Evolutionary conservation across 2,329 filamentous ascomycete genomes (phyloP).

Genomic region (Cadophora sp.): DNA sequence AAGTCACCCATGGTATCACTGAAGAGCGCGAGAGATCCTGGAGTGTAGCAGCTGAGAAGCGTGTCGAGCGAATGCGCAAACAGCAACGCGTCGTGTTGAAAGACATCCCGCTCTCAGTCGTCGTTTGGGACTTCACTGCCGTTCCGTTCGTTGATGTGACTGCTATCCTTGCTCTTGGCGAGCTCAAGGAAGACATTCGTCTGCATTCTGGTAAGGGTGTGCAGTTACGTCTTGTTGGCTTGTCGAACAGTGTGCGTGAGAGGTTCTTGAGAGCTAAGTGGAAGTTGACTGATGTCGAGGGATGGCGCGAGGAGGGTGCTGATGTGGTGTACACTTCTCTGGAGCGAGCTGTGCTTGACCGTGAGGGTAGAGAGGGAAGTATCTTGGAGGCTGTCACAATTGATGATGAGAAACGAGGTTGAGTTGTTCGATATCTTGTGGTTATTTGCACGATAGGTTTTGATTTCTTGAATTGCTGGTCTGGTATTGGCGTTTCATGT

Average conservation of each 20-base stretch:
- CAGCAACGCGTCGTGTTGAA: constrained; percentile 18
- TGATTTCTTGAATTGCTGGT: no score
- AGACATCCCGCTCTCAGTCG: constrained; percentile 22
- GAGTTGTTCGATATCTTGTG: background rate
- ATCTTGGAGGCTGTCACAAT: constrained; percentile 17
- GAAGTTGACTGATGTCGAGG: constrained; percentile 21
- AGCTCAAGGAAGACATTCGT: constrained; percentile 29
- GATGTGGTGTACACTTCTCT: constrained; percentile 20
- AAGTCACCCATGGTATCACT: background rate
- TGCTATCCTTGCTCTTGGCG: constrained; percentile 25
- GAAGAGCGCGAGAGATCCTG: constrained; percentile 17
- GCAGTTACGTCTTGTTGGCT: constrained; percentile 31
- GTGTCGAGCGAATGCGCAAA: constrained; percentile 23
- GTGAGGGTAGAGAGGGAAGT: constrained; percentile 8
- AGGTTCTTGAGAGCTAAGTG: constrained; percentile 20
- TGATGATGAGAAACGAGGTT: constrained; percentile 18
- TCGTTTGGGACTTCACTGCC: constrained; percentile 28
- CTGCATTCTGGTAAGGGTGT: constrained; percentile 24
- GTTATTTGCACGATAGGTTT: background rate
- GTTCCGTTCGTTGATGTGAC: constrained; percentile 31
- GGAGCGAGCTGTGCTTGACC: constrained; percentile 21
- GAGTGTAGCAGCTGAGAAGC: constrained; percentile 20
- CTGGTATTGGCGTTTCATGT: no score
- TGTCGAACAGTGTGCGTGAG: constrained; percentile 22
- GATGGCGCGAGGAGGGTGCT: constrained; percentile 17